phyloP scores from a whole-genome alignment of 768 basidiomycete genomes.

The Leucocoprinus birnbaumii region DNA sequence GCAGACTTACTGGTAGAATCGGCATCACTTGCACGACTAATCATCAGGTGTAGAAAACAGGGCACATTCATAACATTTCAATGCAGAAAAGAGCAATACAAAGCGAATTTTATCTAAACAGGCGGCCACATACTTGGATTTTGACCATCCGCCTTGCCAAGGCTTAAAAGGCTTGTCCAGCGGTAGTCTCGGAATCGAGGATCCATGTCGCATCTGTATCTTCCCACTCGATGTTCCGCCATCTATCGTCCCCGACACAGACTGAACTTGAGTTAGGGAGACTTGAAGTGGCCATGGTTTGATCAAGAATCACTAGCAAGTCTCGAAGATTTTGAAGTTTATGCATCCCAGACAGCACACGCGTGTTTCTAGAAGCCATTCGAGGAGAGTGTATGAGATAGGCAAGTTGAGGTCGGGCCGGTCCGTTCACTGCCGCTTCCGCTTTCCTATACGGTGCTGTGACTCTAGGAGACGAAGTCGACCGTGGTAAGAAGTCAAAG shows the following conservation, averaged over 20 bases:
- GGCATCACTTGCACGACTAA: too few relatives aligned
- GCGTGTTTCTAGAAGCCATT: background rate
- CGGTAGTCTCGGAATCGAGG: background rate
- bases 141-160: too few relatives aligned
- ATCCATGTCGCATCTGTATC: background rate
- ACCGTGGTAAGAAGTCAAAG: background rate
- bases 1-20: too few relatives aligned
- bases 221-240: background rate
- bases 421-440: background rate
- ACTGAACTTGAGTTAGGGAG: background rate
- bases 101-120: background rate
- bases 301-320: constrained; percentile 1
- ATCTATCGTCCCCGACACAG: background rate
- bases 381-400: background rate
- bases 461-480: background rate
- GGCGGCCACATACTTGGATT: background rate
- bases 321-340: constrained; percentile 4
- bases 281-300: background rate
- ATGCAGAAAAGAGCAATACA: background rate
- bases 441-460: background rate
- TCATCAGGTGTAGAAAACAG: too few relatives aligned
- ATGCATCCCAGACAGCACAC: constrained; percentile 5
- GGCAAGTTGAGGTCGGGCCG: background rate
- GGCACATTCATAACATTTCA: background rate
- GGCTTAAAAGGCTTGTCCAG: background rate